A percentile compares a stretch with the other conserved stretches of the same genome.
phyloP scores from a whole-genome alignment of 2,329 filamentous ascomycete genomes.

The Fusarium pininemorale region DNA sequence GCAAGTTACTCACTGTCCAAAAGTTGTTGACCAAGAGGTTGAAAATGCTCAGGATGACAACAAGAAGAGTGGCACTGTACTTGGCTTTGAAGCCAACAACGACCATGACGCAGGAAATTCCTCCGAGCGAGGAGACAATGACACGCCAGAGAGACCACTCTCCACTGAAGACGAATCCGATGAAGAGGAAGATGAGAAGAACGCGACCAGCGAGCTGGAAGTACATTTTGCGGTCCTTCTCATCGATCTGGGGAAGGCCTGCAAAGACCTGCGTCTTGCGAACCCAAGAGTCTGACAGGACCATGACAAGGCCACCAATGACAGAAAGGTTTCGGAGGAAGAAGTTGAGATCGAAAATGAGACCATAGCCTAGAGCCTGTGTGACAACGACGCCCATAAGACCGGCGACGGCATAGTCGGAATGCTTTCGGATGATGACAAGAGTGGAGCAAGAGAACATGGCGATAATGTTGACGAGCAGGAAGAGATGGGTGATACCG shows the following conservation, averaged over 20 bases:
- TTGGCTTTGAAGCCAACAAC: conserved; percentile 99
- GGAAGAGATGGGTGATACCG: conserved; percentile 91
- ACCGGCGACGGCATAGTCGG: conserved; percentile 89
- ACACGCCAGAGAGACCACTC: conserved; percentile 92
- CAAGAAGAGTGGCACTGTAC: conserved; percentile 94
- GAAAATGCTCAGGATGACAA: conserved; percentile 95
- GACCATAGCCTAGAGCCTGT: conserved; percentile 94
- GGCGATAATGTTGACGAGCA: conserved; percentile 86
- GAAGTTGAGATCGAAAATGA: conserved; percentile 99
- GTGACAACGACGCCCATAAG: conserved; percentile 91
- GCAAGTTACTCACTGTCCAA: conserved; percentile 81
- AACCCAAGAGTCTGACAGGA: conserved; percentile 97
- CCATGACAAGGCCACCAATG: conserved; percentile 97
- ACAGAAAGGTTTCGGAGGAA: conserved; percentile 99
- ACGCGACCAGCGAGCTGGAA: conserved; percentile 97
- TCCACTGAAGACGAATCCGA: conserved; percentile 95
- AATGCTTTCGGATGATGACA: conserved; percentile 92
- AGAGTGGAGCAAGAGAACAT: conserved; percentile 85
- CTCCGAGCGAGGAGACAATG: conserved; percentile 82
- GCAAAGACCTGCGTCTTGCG: conserved; percentile 97
- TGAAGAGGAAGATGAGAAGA: conserved; percentile 94
- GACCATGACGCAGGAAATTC: conserved; percentile 96
- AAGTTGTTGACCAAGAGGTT: conserved; percentile 99
- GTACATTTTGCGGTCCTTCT: conserved; percentile 99
- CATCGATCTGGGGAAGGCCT: conserved; percentile 90